Percentiles rank a stretch among this genome's conserved stretches.
Conservation (phyloP, 2,329 filamentous ascomycete species). For the Pezizomycotina sp. region DNA sequence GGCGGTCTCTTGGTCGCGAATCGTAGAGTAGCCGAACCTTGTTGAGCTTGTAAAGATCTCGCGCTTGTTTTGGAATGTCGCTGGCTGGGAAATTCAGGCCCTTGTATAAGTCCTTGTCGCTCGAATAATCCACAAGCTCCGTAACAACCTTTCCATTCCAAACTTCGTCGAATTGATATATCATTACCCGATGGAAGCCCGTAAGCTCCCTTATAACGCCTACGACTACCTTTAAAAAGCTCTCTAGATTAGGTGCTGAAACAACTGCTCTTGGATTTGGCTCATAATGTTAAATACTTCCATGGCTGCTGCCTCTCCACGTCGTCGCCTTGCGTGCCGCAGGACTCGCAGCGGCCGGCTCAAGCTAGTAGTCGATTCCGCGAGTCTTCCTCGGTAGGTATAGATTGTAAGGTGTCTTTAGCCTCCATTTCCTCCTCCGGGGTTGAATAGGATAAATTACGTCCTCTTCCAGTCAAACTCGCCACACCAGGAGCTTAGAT, state of each 20-base stretch:
- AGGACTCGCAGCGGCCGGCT: slow-evolving; percentile 66
- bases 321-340: slow-evolving; percentile 55
- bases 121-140: slow-evolving; percentile 64
- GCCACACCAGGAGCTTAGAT: slow-evolving; percentile 56
- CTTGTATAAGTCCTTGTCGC: slow-evolving; percentile 70
- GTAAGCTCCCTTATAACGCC: slow-evolving; percentile 80
- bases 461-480: slow-evolving; percentile 77
- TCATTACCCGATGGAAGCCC: slow-evolving; percentile 81
- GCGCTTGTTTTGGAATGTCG: slow-evolving; percentile 69
- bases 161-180: slow-evolving; percentile 71
- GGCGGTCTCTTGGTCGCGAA: slow-evolving; percentile 59
- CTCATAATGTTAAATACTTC: slow-evolving; percentile 85
- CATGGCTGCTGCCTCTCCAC: slow-evolving; percentile 68
- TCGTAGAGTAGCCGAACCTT: slow-evolving; percentile 80
- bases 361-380: slow-evolving; percentile 56
- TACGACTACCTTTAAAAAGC: slow-evolving; percentile 63
- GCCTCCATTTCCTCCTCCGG: slow-evolving; percentile 40
- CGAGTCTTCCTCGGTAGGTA: slow-evolving; percentile 58
- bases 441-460: slow-evolving; percentile 48
- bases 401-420: slow-evolving; percentile 54
- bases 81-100: slow-evolving; percentile 77
- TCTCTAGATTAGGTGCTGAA: slow-evolving; percentile 51
- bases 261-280: slow-evolving; percentile 80
- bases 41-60: slow-evolving; percentile 80
- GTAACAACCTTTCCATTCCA: slow-evolving; percentile 81